These are phyloP conservation scores for Cladobotryum mycophilum DNA, from an alignment of 2,329 filamentous ascomycete genomes.

Conservation along the genomic window DNA sequence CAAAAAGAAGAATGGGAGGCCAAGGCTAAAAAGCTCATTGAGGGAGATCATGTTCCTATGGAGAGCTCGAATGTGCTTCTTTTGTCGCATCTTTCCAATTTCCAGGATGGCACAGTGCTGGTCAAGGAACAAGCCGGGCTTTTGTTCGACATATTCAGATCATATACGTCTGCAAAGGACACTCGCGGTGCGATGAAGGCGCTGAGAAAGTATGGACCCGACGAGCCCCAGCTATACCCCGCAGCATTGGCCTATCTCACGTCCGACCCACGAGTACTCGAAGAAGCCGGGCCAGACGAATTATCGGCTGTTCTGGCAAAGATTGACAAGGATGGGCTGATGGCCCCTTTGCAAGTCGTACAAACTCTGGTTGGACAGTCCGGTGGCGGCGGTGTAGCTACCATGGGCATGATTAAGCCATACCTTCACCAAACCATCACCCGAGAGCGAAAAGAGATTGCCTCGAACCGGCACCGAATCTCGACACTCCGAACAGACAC, in stretches of 20 bases:
- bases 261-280: constrained; percentile 71
- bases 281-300: constrained; percentile 79
- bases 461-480: constrained; percentile 71
- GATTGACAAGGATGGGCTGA: constrained; percentile 84
- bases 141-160: constrained; percentile 91
- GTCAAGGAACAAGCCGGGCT: constrained; percentile 92
- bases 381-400: constrained; percentile 59
- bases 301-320: constrained; percentile 72
- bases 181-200: constrained; percentile 86
- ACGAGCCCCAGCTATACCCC: constrained; percentile 87
- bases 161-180: constrained; percentile 87
- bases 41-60: constrained; percentile 73
- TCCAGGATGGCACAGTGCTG: constrained; percentile 82
- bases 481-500: constrained; percentile 80
- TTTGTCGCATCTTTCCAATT: constrained; percentile 85
- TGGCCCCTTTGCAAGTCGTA: constrained; percentile 94
- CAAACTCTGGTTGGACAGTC: constrained; percentile 72
- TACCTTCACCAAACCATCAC: constrained; percentile 88
- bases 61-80: constrained; percentile 92
- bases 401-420: constrained; percentile 93
- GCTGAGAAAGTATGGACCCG: constrained; percentile 81
- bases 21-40: constrained; percentile 84
- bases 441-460: constrained; percentile 81
- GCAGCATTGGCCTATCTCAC: constrained; percentile 91
- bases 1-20: constrained; percentile 77